phyloP scores from a whole-genome alignment of 129 eudicot species.

The Tagetes erecta region DNA sequence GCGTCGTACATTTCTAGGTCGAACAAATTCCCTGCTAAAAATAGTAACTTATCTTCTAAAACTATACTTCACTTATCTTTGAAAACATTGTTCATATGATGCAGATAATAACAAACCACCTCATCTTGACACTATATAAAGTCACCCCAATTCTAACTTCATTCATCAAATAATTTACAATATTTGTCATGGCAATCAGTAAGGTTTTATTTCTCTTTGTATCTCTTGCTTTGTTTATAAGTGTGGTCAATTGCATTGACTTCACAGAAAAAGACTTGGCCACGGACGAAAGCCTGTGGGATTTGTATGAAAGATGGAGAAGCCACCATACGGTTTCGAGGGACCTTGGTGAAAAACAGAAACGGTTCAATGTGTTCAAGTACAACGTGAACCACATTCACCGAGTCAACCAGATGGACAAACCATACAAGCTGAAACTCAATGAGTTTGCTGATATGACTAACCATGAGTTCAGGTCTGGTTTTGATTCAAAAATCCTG shows the following conservation, averaged over 20 bases:
- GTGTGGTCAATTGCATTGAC: slow-evolving; percentile 51
- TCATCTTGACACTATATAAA: slow-evolving; percentile 28
- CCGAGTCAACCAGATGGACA: slow-evolving; percentile 74
- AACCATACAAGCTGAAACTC: slow-evolving; percentile 82
- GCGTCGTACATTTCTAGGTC: slow-evolving; percentile 10
- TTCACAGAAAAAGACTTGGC: slow-evolving; percentile 65
- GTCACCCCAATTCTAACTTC: background rate
- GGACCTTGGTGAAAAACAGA: slow-evolving; percentile 59
- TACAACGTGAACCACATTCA: slow-evolving; percentile 62
- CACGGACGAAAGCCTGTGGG: slow-evolving; percentile 74
- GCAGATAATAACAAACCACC: slow-evolving; percentile 31
- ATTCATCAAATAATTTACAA: slow-evolving; percentile 16
- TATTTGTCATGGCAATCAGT: slow-evolving; percentile 33
- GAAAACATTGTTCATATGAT: slow-evolving; percentile 21
- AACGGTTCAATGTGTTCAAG: slow-evolving; percentile 82
- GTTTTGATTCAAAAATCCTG: slow-evolving; percentile 60
- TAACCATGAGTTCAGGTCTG: slow-evolving; percentile 59
- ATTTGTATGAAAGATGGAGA: slow-evolving; percentile 78
- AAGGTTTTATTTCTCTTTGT: slow-evolving; percentile 43
- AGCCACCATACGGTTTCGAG: slow-evolving; percentile 73
- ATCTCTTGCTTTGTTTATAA: slow-evolving; percentile 37
- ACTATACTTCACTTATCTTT: slow-evolving; percentile 30
- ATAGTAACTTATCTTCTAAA: slow-evolving; percentile 37
- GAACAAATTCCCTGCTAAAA: slow-evolving; percentile 40
- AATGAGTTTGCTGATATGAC: slow-evolving; percentile 86